Conservation (phyloP, 1,284 basidiomycete genomes). For the Mycosarcoma mackinlayi region DNA sequence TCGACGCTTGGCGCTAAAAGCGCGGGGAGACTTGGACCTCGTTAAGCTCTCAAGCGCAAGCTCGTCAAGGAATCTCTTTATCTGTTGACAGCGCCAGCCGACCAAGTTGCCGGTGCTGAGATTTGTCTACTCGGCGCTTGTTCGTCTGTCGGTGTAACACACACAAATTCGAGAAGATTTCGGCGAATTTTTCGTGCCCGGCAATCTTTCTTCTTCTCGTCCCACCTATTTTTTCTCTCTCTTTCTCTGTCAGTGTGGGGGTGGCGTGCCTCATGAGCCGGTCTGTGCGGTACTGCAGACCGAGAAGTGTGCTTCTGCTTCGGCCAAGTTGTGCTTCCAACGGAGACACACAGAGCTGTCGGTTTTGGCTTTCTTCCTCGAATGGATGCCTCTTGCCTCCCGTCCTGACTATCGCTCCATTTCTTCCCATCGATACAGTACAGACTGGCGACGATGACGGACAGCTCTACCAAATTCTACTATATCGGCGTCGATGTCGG, state of each 20-base stretch:
- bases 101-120: slow-evolving; percentile 23
- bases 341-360: too few relatives aligned
- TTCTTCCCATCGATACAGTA: neutral
- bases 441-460: slow-evolving; percentile 10
- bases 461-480: slow-evolving; percentile 59
- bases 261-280: slow-evolving; percentile 16
- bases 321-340: slow-evolving; percentile 12
- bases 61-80: slow-evolving; percentile 1
- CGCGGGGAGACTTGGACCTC: slow-evolving; percentile 1
- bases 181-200: slow-evolving; percentile 35
- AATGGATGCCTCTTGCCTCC: too few relatives aligned
- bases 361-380: too few relatives aligned
- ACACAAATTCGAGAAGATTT: slow-evolving; percentile 1
- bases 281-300: neutral
- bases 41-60: neutral
- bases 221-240: neutral
- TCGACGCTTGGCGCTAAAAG: slow-evolving; percentile 2
- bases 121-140: too few relatives aligned
- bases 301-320: neutral
- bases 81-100: neutral
- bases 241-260: slow-evolving; percentile 1
- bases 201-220: neutral
- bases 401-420: neutral
- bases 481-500: slow-evolving; percentile 78
- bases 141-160: slow-evolving; percentile 4